Conservation (phyloP, 1,284 basidiomycete genomes). For the Earliella scabrosa region DNA sequence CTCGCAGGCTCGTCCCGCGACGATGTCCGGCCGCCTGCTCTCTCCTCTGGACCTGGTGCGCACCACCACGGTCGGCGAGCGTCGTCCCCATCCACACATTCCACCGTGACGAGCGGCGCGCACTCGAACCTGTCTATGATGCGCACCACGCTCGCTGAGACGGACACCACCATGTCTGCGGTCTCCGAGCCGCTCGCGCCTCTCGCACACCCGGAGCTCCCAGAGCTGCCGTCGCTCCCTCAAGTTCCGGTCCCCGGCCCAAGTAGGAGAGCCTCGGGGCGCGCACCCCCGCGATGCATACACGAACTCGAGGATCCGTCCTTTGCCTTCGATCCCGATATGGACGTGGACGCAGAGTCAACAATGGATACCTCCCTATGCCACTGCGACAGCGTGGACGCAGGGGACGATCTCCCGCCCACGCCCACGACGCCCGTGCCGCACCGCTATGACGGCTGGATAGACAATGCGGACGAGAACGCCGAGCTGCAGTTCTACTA, state of each 20-base stretch:
- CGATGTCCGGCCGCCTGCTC: conserved; percentile 6
- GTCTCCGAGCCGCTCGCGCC: conserved; percentile 30
- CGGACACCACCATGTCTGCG: conserved; percentile 41
- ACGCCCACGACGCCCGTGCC: conserved; percentile 23
- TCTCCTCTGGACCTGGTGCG: background rate
- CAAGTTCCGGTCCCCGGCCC: background rate
- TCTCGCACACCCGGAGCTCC: conserved; percentile 19
- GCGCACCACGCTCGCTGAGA: conserved; percentile 29
- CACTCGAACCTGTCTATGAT: conserved; percentile 39
- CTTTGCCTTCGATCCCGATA: conserved; percentile 29
- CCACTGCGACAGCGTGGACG: conserved; percentile 17
- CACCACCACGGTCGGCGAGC: conserved; percentile 7
- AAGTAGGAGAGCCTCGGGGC: conserved; percentile 7
- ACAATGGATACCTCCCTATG: conserved; percentile 4
- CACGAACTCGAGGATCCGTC: conserved; percentile 54
- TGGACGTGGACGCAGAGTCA: conserved; percentile 3
- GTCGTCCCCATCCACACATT: conserved; percentile 40
- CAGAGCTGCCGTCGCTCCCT: conserved; percentile 19
- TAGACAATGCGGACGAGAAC: conserved; percentile 54
- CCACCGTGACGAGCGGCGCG: conserved; percentile 38
- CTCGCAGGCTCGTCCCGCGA: conserved; percentile 27
- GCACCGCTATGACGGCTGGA: conserved; percentile 57
- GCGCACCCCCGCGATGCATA: conserved; percentile 43
- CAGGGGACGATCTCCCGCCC: conserved; percentile 11
- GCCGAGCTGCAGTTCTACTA: conserved; percentile 54